Base-by-base conservation (phyloP, 805 yeast genomes). In the Brettanomyces sp. region DNA sequence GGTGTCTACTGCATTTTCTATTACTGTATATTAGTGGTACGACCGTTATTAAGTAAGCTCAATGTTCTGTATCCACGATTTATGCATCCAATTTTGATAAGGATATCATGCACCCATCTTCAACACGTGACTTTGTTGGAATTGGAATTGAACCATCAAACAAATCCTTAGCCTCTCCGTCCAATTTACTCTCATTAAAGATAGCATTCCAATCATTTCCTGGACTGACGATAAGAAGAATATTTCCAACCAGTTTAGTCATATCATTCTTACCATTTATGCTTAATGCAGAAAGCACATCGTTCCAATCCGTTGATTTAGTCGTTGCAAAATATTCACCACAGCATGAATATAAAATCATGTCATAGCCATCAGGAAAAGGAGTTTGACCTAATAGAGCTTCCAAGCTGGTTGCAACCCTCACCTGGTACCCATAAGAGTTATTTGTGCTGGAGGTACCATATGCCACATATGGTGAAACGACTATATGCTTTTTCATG, bases 351-450 rank as follows among this genome's bases (percentile, higher is more conserved):
- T 75, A 84, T 2, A 83, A 58, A 2, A 88, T 73, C 53, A 76
- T 78, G 0, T 82, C 70, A 60, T 89, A 89, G 0, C 95, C 95
- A 3, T 71, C 74, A 2, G 77, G 73, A 47, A 70, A 72, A 3
- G 81, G 68, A 41, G 85, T 72, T 55, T 85, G 85, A 13, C 93
- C 81, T 63, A 86, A 89, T 0, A 89, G 62, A 4, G 79, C 66
- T 38, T 79, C 74, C 55, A 88, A 79, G 5, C 67, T 57, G 45
- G 70, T 68, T 3, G 85, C 86, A 9, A 82, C 65, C 47, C 97
- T 68, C 1, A 89, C 90, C 47, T 74, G 76, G 59, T 83, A 89
- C 0, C 95, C 95, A 58, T 76, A 81, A 4, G 83, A 68, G 1
- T 78, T 67, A 48, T 73, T 73, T 18, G 77, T 75, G 1, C 90